Percentiles rank a stretch among this genome's conserved stretches.
Evolutionary conservation across 441 rosid genomes (phyloP).

Genomic region (Erysimum cheiri): DNA sequence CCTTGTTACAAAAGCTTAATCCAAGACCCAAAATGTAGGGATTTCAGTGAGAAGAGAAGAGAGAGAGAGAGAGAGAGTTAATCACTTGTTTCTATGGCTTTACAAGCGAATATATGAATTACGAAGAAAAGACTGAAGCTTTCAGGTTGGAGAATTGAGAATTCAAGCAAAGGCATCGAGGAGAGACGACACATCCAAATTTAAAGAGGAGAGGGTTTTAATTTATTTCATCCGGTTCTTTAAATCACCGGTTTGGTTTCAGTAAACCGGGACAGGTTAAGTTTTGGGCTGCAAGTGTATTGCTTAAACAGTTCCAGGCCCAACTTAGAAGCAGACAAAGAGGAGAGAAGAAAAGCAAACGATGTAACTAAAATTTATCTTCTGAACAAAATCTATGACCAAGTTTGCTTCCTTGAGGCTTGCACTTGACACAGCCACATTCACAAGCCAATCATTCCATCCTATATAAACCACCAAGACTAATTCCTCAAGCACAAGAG

Average conservation of each 20-base stretch:
- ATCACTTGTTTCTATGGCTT: neutral
- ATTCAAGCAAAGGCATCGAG: neutral
- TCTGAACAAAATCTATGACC: too few relatives aligned
- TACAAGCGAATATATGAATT: neutral
- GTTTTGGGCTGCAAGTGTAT: neutral
- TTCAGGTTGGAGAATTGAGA: neutral
- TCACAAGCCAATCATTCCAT: too few relatives aligned
- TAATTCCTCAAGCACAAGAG: too few relatives aligned
- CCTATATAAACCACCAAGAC: too few relatives aligned
- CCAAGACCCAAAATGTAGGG: neutral
- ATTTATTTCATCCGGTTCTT: neutral
- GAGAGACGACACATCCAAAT: neutral
- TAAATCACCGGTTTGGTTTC: neutral
- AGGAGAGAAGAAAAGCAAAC: too few relatives aligned
- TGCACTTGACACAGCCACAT: too few relatives aligned
- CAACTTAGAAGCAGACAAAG: too few relatives aligned
- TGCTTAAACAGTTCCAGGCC: too few relatives aligned
- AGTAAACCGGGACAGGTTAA: neutral
- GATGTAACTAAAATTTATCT: too few relatives aligned
- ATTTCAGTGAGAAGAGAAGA: neutral
- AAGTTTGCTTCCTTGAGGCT: too few relatives aligned
- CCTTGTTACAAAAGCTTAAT: neutral
- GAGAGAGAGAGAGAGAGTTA: neutral
- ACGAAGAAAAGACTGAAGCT: neutral
- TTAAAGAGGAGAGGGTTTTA: slow-evolving; percentile 3